Base-by-base conservation (phyloP, 352 stramenopile genomes). In the Bremia lactucae region DNA sequence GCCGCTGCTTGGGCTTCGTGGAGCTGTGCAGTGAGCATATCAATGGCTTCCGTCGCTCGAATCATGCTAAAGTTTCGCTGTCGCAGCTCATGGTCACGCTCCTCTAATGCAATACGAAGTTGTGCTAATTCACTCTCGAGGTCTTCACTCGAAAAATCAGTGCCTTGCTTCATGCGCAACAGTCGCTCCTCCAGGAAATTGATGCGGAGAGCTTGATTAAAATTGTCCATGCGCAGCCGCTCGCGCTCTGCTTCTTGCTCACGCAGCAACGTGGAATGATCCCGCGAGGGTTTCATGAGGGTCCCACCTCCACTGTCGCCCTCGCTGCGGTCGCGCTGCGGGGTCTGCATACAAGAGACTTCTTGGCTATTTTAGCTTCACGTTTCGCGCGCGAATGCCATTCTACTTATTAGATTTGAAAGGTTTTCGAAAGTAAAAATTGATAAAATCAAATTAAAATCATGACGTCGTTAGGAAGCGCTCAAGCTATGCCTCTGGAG, bases 121-220 rank as follows among this genome's bases (percentile, higher is more conserved):
- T 83, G 71, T 21, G 69, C 58, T 8, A 78, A 33, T 42, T 83
- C 71, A 40, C 55, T 75, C 61, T 83, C 71, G 31, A 83, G 49
- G 22, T 80, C 71, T 41, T 83, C 68, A 18, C 60, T 68, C 28
- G 59, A 48, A 36, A 83, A 80, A 18, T 71, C 71, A 23, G 68
- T 76, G 36, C 65, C 72, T 36, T 83, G 54, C 47, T 77, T 78
- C 46, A 75, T 65, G 19, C 65, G 64, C 20, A 74, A 42, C 36
- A 90, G 53, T n/a, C 69, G 65, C 44, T 87, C 66, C 42, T 90
- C 73, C 1, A 86, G 54, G 26, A 69, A 68, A 22, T 73, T 73
- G 31, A 86, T 71, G 13, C 68, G 70, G 28, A 82, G 48, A 51
- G 66, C 66, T 52, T 83, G 68, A 59, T 86, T 86, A 42, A 83